Evolutionary conservation across 2,329 filamentous ascomycete genomes (phyloP).

Genomic region (Calonectria hawksworthii): DNA sequence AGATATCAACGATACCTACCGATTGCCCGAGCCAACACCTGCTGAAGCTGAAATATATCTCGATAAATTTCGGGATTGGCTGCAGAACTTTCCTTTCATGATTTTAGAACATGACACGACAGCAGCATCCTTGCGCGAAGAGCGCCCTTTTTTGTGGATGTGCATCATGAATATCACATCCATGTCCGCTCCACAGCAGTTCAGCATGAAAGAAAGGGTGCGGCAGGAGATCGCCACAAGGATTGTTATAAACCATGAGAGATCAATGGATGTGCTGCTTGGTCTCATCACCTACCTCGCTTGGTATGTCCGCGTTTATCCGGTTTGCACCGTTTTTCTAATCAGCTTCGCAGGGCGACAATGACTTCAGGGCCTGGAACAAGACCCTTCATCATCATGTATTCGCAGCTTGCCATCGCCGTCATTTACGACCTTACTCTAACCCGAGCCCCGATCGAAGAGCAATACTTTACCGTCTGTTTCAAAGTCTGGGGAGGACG

Average conservation of each 20-base stretch:
- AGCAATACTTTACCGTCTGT: conserved; percentile 52
- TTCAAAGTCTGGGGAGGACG: conserved; percentile 52
- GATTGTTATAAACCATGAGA: conserved; percentile 63
- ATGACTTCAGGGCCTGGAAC: conserved; percentile 52
- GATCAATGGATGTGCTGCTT: conserved; percentile 65
- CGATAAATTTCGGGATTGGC: conserved; percentile 57
- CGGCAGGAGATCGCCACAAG: conserved; percentile 61
- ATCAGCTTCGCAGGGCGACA: conserved; percentile 50
- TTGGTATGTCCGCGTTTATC: conserved; percentile 55
- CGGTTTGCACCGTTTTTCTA: conserved; percentile 2
- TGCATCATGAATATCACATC: conserved; percentile 63
- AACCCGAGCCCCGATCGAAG: conserved; percentile 53
- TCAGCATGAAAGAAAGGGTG: conserved; percentile 55
- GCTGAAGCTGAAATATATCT: conserved; percentile 57
- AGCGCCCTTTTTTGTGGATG: conserved; percentile 65
- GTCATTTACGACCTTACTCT: conserved; percentile 63
- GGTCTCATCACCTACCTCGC: conserved; percentile 61
- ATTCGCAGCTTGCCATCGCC: conserved; percentile 58
- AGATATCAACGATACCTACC: conserved; percentile 35
- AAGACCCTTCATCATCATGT: conserved; percentile 61
- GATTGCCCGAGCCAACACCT: conserved; percentile 48
- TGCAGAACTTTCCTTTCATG: conserved; percentile 61
- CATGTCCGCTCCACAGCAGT: conserved; percentile 57
- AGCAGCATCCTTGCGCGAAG: conserved; percentile 54
- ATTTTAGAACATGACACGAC: conserved; percentile 54